A percentile compares a stretch with the other conserved stretches of the same genome.
Evolutionary conservation across 148 eudicot species (phyloP).

Genomic region (Camellia lanceoleosa): DNA sequence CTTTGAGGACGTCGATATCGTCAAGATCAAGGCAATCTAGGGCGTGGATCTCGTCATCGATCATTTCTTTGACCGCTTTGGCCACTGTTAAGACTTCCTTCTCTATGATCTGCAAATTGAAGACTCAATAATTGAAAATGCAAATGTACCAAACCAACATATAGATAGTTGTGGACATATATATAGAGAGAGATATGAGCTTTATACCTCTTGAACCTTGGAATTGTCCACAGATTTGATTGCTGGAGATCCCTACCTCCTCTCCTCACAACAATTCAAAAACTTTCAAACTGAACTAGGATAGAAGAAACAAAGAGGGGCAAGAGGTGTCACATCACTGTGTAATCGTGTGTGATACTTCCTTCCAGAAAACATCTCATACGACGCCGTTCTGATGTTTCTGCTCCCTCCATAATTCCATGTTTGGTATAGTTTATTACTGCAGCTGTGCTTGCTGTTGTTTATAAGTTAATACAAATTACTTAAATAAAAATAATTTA

Average conservation of each 20-base stretch:
- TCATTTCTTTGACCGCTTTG: slow-evolving; percentile 84
- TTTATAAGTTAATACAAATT: no score
- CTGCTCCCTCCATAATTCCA: no score
- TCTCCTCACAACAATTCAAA: not conserved
- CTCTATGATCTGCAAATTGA: slow-evolving; percentile 58
- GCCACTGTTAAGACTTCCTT: slow-evolving; percentile 76
- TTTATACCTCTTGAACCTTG: slow-evolving; percentile 61
- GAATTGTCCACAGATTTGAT: slow-evolving; percentile 52
- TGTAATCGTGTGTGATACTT: no score
- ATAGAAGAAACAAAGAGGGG: not conserved
- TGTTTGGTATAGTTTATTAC: no score
- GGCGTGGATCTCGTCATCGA: slow-evolving; percentile 84
- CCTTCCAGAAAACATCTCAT: not conserved
- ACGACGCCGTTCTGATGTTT: no score
- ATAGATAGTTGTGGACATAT: not conserved
- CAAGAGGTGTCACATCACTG: not conserved
- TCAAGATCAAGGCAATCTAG: slow-evolving; percentile 76
- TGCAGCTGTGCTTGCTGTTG: no score
- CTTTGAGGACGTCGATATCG: slow-evolving; percentile 76
- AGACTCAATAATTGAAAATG: not conserved
- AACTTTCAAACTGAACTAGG: not conserved
- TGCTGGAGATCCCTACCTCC: slow-evolving; percentile 7
- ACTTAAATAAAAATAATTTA: no score
- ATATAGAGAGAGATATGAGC: not conserved
- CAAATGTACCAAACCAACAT: not conserved